phyloP scores from a whole-genome alignment of 352 stramenopile genomes.

The Thalassiosira livingstoniorum region DNA sequence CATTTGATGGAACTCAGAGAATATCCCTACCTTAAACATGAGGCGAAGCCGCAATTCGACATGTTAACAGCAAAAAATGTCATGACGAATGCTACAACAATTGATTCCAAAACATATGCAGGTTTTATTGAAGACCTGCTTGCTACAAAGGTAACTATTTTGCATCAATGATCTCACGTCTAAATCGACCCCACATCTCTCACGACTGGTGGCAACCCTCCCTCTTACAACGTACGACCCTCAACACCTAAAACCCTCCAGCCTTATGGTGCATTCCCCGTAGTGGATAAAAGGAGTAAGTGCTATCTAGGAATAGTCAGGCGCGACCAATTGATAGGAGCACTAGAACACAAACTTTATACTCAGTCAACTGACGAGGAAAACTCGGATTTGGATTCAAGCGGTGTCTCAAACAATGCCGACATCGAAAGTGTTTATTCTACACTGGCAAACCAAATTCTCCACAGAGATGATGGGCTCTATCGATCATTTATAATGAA shows the following conservation, averaged over 20 bases:
- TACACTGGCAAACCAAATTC: not conserved
- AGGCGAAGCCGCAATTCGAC: conserved; percentile 51
- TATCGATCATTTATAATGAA: conserved; percentile 17
- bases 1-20: conserved; percentile 58
- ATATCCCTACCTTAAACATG: conserved; percentile 64
- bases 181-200: too few relatives aligned
- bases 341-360: conserved; percentile 38
- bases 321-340: conserved; percentile 39
- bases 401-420: not conserved
- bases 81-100: conserved; percentile 31
- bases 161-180: too few relatives aligned
- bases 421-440: not conserved
- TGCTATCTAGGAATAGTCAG: conserved; percentile 28
- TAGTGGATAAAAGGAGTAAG: conserved; percentile 42
- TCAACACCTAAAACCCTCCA: too few relatives aligned
- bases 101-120: conserved; percentile 2
- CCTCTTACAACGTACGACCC: too few relatives aligned
- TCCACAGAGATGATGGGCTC: conserved; percentile 12
- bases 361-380: too few relatives aligned
- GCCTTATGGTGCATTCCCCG: conserved; percentile 62
- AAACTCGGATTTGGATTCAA: not conserved
- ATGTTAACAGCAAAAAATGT: conserved; percentile 55
- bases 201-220: too few relatives aligned
- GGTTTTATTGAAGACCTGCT: conserved; percentile 52
- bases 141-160: too few relatives aligned